These are phyloP conservation scores for Globisporangium iwayamae DNA, from an alignment of 352 stramenopile species.

Conservation along the genomic window DNA sequence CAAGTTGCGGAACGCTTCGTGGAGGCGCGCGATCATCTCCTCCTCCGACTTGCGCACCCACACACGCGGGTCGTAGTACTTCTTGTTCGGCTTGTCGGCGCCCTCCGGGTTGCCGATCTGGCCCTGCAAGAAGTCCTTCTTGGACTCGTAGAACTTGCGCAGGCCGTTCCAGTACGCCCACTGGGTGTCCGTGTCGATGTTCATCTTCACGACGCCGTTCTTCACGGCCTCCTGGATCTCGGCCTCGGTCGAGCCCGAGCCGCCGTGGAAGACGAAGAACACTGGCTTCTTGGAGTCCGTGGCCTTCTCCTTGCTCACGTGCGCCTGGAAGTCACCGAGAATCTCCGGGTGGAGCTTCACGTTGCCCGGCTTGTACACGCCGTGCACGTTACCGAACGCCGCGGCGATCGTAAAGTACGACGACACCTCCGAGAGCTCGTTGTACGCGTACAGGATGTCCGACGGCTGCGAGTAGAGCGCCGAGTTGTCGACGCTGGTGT, in stretches of 20 bases:
- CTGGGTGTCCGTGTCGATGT: constrained; percentile 99
- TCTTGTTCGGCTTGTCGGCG: constrained; percentile 98
- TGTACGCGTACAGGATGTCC: constrained; percentile 95
- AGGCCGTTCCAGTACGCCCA: constrained; percentile 99
- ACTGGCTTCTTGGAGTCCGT: constrained; percentile 92
- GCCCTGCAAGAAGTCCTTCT: constrained; percentile 97
- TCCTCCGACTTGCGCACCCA: constrained; percentile 97
- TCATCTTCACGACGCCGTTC: constrained; percentile 99
- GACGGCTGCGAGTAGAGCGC: constrained; percentile 92
- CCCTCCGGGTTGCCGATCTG: constrained; percentile 98
- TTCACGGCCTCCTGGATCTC: constrained; percentile 97
- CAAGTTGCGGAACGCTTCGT: constrained; percentile 91
- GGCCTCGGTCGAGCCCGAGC: constrained; percentile 93
- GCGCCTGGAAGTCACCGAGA: constrained; percentile 95
- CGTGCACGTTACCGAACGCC: constrained; percentile 97
- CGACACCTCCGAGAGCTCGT: constrained; percentile 91
- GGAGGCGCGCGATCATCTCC: constrained; percentile 90
- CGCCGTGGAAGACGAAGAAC: constrained; percentile 99
- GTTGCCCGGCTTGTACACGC: constrained; percentile 98
- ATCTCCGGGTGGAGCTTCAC: constrained; percentile 98
- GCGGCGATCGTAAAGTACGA: constrained; percentile 95
- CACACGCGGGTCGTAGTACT: constrained; percentile 98
- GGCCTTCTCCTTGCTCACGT: constrained; percentile 65
- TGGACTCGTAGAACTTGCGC: constrained; percentile 95
- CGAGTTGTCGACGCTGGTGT: constrained; percentile 92